Percentiles rank a stretch among this genome's conserved stretches.
These are phyloP conservation scores for Stromatinia cepivora DNA, from an alignment of 2,329 filamentous ascomycete genomes.

Conservation along the genomic window DNA sequence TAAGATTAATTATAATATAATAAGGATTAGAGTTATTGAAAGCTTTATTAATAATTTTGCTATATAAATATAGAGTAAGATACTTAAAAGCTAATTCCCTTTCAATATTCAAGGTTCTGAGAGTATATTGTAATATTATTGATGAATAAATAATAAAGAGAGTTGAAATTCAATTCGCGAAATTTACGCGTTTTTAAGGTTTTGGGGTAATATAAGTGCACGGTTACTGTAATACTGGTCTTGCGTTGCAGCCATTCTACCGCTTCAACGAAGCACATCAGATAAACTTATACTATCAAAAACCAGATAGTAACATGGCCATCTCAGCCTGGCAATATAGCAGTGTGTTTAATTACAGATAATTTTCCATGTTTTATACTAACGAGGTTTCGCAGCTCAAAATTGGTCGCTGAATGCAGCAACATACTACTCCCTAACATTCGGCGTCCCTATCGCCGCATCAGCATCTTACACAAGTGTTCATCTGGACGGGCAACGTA, in stretches of 20 bases:
- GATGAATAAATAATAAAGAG: too few species aligned
- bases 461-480: constrained; percentile 12
- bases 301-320: constrained; percentile 17
- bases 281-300: constrained; percentile 27
- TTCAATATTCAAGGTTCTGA: too few species aligned
- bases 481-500: neutral
- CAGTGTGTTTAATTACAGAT: neutral
- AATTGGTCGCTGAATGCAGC: neutral
- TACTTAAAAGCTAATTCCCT: too few species aligned
- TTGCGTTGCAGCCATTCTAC: constrained; percentile 27
- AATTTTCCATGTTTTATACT: neutral
- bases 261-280: constrained; percentile 21
- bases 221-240: constrained; percentile 27
- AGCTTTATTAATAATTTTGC: too few species aligned
- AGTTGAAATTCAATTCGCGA: too few species aligned
- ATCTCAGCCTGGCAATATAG: constrained; percentile 18
- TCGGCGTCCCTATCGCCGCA: neutral
- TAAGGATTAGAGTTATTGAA: too few species aligned
- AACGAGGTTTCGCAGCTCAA: neutral
- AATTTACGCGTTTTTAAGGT: too few species aligned
- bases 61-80: too few species aligned
- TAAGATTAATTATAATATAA: too few species aligned
- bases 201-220: too few species aligned
- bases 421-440: neutral
- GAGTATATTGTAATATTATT: too few species aligned